Evolutionary conservation across 116 monocot species (phyloP), one percentile per base, ranked within the genome.

Genomic region (Posidonia oceanica): DNA sequence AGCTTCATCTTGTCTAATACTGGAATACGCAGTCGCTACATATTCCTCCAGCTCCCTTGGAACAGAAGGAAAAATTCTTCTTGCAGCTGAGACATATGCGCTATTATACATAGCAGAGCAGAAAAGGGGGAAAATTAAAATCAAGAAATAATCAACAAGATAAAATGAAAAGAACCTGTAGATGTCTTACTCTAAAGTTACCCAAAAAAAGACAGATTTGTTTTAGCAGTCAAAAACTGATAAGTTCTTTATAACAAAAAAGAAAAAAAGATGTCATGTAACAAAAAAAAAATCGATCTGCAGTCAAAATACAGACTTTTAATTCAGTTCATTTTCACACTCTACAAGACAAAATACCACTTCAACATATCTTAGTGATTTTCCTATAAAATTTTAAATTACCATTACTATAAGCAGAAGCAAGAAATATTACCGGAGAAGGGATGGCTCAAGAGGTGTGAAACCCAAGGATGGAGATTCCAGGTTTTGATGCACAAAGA

Each of bases 1-100:
- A 13, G 96, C 91, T 77, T 96, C 96, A 69, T 96, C 96, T 72
- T 96, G 91, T 66, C 96, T 86, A 74, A 96, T 91, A 72, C 96
- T 96, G 36, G 91, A 80, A 75, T 96, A 96, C 58, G 96, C 96
- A 70, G 87, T 91, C 36, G 91, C 85, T 68, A 96, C 85, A 75
- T 96, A 96, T 76, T 96, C 96, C 79, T 88, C 91, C 22, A 96
- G 81, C 53, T 91, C 96, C 72, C 73, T 79, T 69, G 96, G 96
- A n/a, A 96, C 84, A 48, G 79, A 89, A 68, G 96, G 96, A 71
- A 66, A 68, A 64, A 76, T 61, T 83, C 84, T 84, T 76, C 96
- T 79, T 61, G 96, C 96, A 75, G 96, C 78, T 21, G 96, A 91
- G 76, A 96, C 88, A 54, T 96, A 96, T 39, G 96, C 88, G 54